Evolutionary conservation across 805 yeast species (phyloP).

Genomic region (Ogataea nitratoaversa): DNA sequence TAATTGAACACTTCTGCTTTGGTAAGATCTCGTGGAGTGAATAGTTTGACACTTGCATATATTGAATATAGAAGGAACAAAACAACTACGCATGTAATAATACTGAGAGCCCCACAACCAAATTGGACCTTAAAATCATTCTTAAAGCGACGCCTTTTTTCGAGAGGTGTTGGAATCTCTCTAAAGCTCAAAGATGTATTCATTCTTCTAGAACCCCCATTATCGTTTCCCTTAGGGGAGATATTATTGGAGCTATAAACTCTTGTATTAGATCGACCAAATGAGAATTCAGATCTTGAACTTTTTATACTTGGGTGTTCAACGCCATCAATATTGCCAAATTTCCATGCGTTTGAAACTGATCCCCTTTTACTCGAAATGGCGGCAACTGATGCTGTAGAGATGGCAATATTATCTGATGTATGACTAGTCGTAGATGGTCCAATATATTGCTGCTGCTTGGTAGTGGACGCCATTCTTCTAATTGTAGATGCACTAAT

Average conservation of each 20-base stretch:
- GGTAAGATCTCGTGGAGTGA: slow-evolving; percentile 7
- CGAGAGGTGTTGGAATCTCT: background rate
- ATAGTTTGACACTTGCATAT: slow-evolving; percentile 11
- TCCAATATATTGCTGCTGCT: background rate
- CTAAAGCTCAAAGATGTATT: background rate
- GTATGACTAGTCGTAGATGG: background rate
- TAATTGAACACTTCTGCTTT: slow-evolving; percentile 10
- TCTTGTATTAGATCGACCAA: slow-evolving; percentile 4
- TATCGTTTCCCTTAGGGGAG: background rate
- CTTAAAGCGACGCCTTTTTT: background rate
- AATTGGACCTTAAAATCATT: too few species aligned
- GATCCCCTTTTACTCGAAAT: slow-evolving; percentile 19
- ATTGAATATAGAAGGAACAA: slow-evolving; percentile 15
- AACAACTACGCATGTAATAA: background rate
- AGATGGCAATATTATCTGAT: slow-evolving; percentile 7
- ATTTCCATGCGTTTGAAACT: slow-evolving; percentile 16
- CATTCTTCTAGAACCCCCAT: background rate
- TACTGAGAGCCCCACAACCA: too few species aligned
- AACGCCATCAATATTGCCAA: slow-evolving; percentile 17
- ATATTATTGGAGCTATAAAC: background rate
- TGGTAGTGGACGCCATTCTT: background rate
- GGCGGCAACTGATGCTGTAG: slow-evolving; percentile 18
- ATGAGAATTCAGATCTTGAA: slow-evolving; percentile 17
- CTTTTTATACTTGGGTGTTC: slow-evolving; percentile 15
- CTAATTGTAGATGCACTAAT: background rate